Percentiles rank a stretch among this genome's conserved stretches.
Conservation (phyloP, 1,284 basidiomycete species). For the Cryptococcus sp. region DNA sequence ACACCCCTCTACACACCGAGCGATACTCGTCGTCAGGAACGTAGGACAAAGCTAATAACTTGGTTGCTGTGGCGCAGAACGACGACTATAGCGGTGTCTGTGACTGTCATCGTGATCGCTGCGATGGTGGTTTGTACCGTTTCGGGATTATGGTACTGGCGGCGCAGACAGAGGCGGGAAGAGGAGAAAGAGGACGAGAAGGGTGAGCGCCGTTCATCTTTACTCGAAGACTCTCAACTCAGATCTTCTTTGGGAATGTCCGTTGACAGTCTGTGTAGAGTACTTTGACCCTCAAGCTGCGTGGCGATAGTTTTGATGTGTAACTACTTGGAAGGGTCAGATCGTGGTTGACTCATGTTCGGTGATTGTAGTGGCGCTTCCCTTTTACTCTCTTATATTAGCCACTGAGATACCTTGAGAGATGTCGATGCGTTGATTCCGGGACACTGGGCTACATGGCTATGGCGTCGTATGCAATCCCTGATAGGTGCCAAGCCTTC, state of each 20-base stretch:
- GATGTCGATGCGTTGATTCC: too few relatives aligned
- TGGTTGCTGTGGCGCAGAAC: conserved; percentile 15
- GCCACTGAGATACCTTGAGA: too few relatives aligned
- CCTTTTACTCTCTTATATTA: too few relatives aligned
- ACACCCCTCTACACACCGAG: background rate
- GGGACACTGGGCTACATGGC: too few relatives aligned
- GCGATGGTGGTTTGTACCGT: conserved; percentile 27
- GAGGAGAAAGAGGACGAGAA: conserved; percentile 18
- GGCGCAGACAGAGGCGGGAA: conserved; percentile 19
- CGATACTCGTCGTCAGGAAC: background rate
- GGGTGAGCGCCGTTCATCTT: conserved; percentile 3
- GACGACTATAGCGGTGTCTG: conserved; percentile 32
- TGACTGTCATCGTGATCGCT: conserved; percentile 35
- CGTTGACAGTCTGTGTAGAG: background rate
- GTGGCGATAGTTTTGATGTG: background rate
- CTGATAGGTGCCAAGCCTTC: too few relatives aligned
- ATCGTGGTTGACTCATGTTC: too few relatives aligned
- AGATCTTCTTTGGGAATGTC: background rate
- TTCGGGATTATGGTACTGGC: conserved; percentile 25
- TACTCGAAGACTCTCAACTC: background rate
- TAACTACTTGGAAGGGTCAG: too few relatives aligned
- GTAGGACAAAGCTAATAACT: background rate
- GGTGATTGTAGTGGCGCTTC: too few relatives aligned
- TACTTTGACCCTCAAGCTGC: background rate
- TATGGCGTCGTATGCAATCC: too few relatives aligned